These are phyloP conservation scores for Suzukiozyma palmioleophila DNA, from an alignment of 1,139 yeast genomes.

Conservation along the genomic window DNA sequence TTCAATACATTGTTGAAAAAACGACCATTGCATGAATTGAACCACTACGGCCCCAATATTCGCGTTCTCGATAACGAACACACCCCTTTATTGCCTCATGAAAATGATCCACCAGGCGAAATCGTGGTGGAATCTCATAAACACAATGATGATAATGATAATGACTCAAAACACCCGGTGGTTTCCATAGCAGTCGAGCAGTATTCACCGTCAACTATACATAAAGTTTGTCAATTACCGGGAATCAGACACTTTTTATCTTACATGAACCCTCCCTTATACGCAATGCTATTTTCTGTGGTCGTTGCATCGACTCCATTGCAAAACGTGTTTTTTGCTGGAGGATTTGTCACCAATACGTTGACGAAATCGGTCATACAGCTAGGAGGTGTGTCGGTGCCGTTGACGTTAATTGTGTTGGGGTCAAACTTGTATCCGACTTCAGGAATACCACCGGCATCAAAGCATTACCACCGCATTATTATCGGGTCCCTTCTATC, in stretches of 20 bases:
- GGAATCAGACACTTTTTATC: slow-evolving; percentile 24
- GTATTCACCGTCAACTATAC: slow-evolving; percentile 3
- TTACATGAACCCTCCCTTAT: slow-evolving; percentile 92
- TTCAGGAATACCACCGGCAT: slow-evolving; percentile 58
- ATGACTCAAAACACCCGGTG: neutral
- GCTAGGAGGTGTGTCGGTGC: slow-evolving; percentile 85
- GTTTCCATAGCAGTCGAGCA: neutral
- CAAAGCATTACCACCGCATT: slow-evolving; percentile 54
- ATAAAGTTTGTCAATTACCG: slow-evolving; percentile 8
- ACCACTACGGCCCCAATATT: slow-evolving; percentile 20
- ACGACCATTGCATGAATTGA: slow-evolving; percentile 40
- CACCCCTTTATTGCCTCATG: neutral
- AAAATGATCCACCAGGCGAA: neutral
- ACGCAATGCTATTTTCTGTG: slow-evolving; percentile 83
- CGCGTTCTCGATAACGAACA: slow-evolving; percentile 11
- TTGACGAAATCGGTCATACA: slow-evolving; percentile 72
- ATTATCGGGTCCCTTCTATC: slow-evolving; percentile 66
- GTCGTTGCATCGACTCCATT: slow-evolving; percentile 80
- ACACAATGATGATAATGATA: slow-evolving; percentile 4
- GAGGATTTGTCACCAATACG: slow-evolving; percentile 65
- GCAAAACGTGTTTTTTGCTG: slow-evolving; percentile 57
- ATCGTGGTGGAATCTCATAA: neutral
- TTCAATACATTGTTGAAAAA: slow-evolving; percentile 64
- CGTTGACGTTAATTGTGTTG: slow-evolving; percentile 67
- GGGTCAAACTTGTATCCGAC: slow-evolving; percentile 76